Conservation (phyloP, 768 basidiomycete genomes). For the Cyclocybe aegerita region DNA sequence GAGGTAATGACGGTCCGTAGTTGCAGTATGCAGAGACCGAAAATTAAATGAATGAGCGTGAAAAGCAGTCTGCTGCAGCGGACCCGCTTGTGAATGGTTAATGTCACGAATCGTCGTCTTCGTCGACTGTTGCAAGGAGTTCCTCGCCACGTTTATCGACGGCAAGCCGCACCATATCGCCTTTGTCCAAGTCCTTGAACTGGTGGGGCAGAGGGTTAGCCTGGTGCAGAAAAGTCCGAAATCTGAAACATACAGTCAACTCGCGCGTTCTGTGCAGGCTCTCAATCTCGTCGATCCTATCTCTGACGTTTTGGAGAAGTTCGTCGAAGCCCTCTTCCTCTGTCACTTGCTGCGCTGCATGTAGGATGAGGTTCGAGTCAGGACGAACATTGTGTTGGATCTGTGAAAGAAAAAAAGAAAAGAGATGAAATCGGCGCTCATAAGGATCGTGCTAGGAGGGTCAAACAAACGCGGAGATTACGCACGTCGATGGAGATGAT, state of each 20-base stretch:
- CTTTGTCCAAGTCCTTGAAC: slow-evolving; percentile 51
- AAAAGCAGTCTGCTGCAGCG: neutral
- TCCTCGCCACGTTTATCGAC: slow-evolving; percentile 58
- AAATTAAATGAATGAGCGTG: neutral
- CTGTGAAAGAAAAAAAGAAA: slow-evolving; percentile 29
- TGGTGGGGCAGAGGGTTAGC: slow-evolving; percentile 11
- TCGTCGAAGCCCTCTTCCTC: slow-evolving; percentile 79
- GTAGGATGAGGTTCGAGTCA: slow-evolving; percentile 76
- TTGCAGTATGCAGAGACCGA: neutral
- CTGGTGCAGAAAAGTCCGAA: neutral
- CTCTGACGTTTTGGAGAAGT: slow-evolving; percentile 68
- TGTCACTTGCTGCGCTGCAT: slow-evolving; percentile 69
- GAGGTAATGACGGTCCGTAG: too few relatives aligned
- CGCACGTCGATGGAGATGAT: slow-evolving; percentile 80
- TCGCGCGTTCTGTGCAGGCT: slow-evolving; percentile 78
- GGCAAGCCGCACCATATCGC: slow-evolving; percentile 48
- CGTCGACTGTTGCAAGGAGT: slow-evolving; percentile 15
- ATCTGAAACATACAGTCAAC: slow-evolving; percentile 51
- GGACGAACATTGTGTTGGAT: slow-evolving; percentile 75
- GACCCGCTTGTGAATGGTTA: neutral
- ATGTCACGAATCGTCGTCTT: slow-evolving; percentile 5
- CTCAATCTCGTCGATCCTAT: slow-evolving; percentile 85
- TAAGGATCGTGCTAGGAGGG: neutral
- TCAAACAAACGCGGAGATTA: slow-evolving; percentile 1
- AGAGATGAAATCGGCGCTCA: neutral